Evolutionary conservation across 1,139 yeast species (phyloP), one percentile per base, ranked within the genome.

Genomic region (Spencermartinsiella ligniputridi): DNA sequence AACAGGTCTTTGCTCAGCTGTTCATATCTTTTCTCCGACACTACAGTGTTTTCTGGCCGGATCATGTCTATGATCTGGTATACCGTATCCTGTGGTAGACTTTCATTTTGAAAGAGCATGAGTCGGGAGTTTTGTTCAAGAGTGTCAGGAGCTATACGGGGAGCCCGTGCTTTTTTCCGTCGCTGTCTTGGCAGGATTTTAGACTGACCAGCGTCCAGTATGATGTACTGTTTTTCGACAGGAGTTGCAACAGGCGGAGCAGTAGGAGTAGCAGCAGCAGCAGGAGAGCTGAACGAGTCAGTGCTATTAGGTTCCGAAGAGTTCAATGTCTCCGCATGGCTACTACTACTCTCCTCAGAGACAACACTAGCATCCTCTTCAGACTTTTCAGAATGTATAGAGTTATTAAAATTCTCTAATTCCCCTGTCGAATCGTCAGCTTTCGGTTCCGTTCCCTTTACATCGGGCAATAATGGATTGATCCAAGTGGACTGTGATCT

Each of bases 11-110:
- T 43, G 3, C 47, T 43, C 27, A 70, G 47, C 40, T 64, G 66
- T 8, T 60, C 56, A 48, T 61, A 62, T 41, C 66, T 59, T 34
- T 60, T 57, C 1, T 48, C 39, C 0, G 72, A 63, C 1, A 70
- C 53, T 2, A 42, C 39, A 6, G 41, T 36, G 9, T 47, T 49
- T 1, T 50, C 25, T 1, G 75, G 75, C 45, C 53, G 58, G 52
- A 66, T 52, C 5, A 54, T 50, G 36, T 63, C 64, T 27, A 70
- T 68, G 36, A 57, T 57, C 22, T 53, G 54, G 18, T 62, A 45
- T 15, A 67, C 50, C 3, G 47, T 51, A 24, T 65, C 64, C 13
- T 49, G 49, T 1, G 65, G 51, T 3, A 62, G 53, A 21, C 55
- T 60, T 9, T 40, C 32, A 15, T 60, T 51, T 42, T 61, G 57